Evolutionary conservation across 768 basidiomycete genomes (phyloP), one percentile per base, ranked within the genome.

Genomic region (Wakefieldia striispora): DNA sequence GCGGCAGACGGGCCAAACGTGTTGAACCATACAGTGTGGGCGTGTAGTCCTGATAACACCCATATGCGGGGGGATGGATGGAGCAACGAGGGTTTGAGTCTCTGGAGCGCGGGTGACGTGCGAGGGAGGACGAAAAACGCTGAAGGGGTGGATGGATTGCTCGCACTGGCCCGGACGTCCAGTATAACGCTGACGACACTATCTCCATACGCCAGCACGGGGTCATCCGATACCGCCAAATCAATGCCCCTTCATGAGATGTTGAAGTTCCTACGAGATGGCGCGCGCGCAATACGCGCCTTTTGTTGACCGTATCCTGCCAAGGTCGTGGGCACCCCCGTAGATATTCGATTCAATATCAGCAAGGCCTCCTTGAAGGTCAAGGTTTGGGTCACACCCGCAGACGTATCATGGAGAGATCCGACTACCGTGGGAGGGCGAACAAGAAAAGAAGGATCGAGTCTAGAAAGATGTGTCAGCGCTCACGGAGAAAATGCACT

Each of bases 51-150:
- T 0, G 89, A 95, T 58, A 85, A 84, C 61, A 76, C 75, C 20
- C 91, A 97, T 62, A 72, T 80, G 62, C 95, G 90, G 91, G 93
- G 95, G 13, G 95, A 99, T 69, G 85, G 85, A 1, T 99, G 95
- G 95, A 95, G 97, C 65, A 81, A 90, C 70, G 95, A 99, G 71
- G 95, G 97, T 70, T 66, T 98, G 50, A 91, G 89, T 55, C 54
- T 98, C 11, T 97, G 89, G 90, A 86, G 85, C 57, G 56, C 67
- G 4, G 90, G 93, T 56, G 94, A 97, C 64, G 53, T 83, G 53
- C 63, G 5, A 4, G n/a, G 12, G 19, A 21, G 10, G 12, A 24
- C 21, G 23, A 8, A 16, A 10, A 12, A 9, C 1, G 6, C 3
- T 6, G 1, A 1, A 6, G 17, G 21, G 4, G 45, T 35, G 36